A percentile compares a stretch with the other conserved stretches of the same genome.
These are phyloP conservation scores for Ophiostoma perfectum DNA, from an alignment of 2,329 filamentous ascomycete species.

Conservation along the genomic window DNA sequence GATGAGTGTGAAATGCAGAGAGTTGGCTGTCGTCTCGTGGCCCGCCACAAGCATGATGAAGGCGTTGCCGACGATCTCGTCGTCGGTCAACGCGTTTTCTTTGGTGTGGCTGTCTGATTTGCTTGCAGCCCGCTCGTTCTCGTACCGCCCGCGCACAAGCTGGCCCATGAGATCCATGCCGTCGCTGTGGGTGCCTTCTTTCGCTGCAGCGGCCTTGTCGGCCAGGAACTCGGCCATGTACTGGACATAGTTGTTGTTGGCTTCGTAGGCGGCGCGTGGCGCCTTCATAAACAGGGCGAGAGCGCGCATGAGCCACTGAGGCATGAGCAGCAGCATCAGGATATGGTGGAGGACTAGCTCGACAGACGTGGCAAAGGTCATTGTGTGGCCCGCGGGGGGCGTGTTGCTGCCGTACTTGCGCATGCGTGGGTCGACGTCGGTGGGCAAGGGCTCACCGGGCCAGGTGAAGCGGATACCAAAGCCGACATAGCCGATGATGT, in stretches of 20 bases:
- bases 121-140: conserved; percentile 28
- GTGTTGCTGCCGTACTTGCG: conserved; percentile 46
- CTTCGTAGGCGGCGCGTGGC: conserved; percentile 46
- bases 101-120: conserved; percentile 16
- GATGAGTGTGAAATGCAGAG: conserved; percentile 64
- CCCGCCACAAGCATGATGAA: conserved; percentile 66
- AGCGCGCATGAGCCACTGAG: conserved; percentile 51
- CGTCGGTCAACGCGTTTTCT: conserved; percentile 42
- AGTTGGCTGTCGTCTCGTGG: conserved; percentile 75
- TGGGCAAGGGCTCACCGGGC: conserved; percentile 54
- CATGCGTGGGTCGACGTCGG: conserved; percentile 41
- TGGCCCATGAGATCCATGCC: conserved; percentile 48
- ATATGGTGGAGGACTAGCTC: conserved; percentile 58
- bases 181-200: conserved; percentile 31
- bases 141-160: conserved; percentile 42
- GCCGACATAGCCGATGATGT: conserved; percentile 61
- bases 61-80: conserved; percentile 67
- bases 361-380: conserved; percentile 62
- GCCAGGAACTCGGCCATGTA: conserved; percentile 67
- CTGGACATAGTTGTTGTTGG: conserved; percentile 57
- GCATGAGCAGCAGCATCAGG: conserved; percentile 55
- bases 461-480: conserved; percentile 60
- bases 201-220: conserved; percentile 49
- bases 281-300: conserved; percentile 44
- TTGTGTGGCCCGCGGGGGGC: conserved; percentile 48